phyloP scores from a whole-genome alignment of 192 early-diverging fungal species.

The Podila clonocystis region DNA sequence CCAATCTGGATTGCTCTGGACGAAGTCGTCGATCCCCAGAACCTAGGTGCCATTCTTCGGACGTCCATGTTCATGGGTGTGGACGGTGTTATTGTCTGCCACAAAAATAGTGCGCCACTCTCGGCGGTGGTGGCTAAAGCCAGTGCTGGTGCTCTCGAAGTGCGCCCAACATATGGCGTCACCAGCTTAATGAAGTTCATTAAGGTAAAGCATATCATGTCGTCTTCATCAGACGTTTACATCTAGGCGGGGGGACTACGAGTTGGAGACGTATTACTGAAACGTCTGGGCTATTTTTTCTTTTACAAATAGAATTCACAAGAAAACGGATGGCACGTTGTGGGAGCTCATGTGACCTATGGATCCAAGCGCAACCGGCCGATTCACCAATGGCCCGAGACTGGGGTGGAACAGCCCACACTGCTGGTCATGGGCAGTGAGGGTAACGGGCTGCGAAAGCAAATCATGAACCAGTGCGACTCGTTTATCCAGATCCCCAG shows the following conservation, averaged over 20 bases:
- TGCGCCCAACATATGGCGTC: constrained; percentile 67
- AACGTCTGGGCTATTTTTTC: neutral
- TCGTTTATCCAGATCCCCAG: constrained; percentile 64
- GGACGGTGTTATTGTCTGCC: constrained; percentile 71
- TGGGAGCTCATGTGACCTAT: constrained; percentile 53
- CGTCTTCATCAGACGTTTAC: constrained; percentile 10
- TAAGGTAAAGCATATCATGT: constrained; percentile 39
- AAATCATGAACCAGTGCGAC: constrained; percentile 65
- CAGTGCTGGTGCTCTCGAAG: constrained; percentile 74
- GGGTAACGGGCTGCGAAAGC: constrained; percentile 67
- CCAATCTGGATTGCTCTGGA: constrained; percentile 67
- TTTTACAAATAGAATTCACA: constrained; percentile 40
- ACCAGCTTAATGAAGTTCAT: constrained; percentile 65
- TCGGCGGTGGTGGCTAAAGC: constrained; percentile 72
- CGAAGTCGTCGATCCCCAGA: constrained; percentile 69
- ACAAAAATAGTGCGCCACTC: constrained; percentile 68
- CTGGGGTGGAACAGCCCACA: constrained; percentile 41
- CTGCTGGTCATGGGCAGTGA: constrained; percentile 76
- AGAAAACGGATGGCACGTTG: constrained; percentile 59
- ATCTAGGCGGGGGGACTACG: constrained; percentile 8
- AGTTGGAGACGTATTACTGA: neutral
- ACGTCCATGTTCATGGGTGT: constrained; percentile 72
- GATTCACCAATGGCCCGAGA: constrained; percentile 39
- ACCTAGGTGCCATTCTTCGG: constrained; percentile 76
- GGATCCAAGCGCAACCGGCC: constrained; percentile 42